Conservation (phyloP, 1,284 basidiomycete genomes). For the Austroboletus niveus region DNA sequence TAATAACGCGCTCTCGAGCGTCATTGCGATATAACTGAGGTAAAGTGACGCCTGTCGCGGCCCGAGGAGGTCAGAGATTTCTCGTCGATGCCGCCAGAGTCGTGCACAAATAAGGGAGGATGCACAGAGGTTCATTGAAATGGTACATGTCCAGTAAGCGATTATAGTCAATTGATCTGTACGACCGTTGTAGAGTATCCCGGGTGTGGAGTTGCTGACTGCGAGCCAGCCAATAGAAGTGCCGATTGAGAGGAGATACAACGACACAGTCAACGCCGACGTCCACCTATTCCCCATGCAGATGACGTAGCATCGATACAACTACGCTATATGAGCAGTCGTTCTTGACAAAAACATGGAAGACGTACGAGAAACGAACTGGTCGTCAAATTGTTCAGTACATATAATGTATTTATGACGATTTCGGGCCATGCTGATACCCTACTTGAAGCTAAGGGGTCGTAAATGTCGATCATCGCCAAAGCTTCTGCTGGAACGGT, state of each 20-base stretch:
- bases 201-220: neutral
- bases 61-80: conserved; percentile 10
- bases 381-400: conserved; percentile 22
- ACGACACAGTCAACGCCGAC: neutral
- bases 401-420: conserved; percentile 12
- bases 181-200: conserved; percentile 5
- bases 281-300: conserved; percentile 11
- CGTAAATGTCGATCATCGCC: conserved; percentile 11
- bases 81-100: conserved; percentile 16
- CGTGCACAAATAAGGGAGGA: conserved; percentile 14
- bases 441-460: conserved; percentile 6
- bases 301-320: conserved; percentile 16
- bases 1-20: too few species aligned
- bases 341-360: neutral
- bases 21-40: neutral
- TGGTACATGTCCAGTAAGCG: conserved; percentile 15
- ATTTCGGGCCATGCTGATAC: conserved; percentile 19
- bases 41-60: conserved; percentile 16
- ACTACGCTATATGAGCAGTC: neutral
- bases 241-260: conserved; percentile 19
- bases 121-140: conserved; percentile 13
- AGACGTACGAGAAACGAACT: conserved; percentile 21
- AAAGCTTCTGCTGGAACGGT: conserved; percentile 15
- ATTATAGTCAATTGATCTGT: conserved; percentile 14
- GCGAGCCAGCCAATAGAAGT: conserved; percentile 19